Evolutionary conservation across 495 filamentous ascomycete species (phyloP).

Genomic region (Mytilinidion resinicola): DNA sequence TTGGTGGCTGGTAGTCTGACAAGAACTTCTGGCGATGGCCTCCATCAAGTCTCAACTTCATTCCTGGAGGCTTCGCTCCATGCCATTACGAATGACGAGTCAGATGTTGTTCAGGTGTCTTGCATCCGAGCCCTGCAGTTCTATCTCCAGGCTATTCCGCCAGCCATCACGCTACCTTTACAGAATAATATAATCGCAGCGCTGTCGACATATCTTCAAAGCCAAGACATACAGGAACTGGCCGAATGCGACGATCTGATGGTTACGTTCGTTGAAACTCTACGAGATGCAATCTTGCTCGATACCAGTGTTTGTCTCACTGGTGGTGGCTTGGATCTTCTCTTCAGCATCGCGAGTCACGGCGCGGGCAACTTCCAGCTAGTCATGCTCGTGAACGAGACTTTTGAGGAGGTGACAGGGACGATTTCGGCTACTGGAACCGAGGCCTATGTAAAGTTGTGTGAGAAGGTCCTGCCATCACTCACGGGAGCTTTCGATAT

Average conservation of each 20-base stretch:
- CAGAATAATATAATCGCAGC: constrained; percentile 69
- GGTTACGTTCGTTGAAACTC: constrained; percentile 80
- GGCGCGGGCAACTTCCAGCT: constrained; percentile 85
- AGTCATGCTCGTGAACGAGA: constrained; percentile 73
- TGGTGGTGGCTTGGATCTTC: constrained; percentile 63
- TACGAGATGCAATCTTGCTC: constrained; percentile 74
- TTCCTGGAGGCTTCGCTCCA: constrained; percentile 73
- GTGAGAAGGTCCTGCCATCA: constrained; percentile 78
- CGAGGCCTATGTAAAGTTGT: constrained; percentile 73
- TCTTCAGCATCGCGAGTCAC: constrained; percentile 83
- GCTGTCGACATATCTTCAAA: constrained; percentile 68
- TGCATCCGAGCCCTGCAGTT: constrained; percentile 85
- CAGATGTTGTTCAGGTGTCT: constrained; percentile 85
- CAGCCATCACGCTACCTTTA: constrained; percentile 48
- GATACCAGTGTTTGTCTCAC: constrained; percentile 63
- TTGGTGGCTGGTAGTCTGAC: constrained; percentile 70
- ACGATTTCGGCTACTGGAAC: constrained; percentile 55
- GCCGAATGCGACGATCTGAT: constrained; percentile 85
- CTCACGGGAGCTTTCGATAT: constrained; percentile 85
- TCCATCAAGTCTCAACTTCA: constrained; percentile 47
- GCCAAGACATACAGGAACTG: constrained; percentile 73
- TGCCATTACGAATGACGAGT: constrained; percentile 63
- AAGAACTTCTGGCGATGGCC: constrained; percentile 48
- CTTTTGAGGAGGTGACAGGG: constrained; percentile 79
- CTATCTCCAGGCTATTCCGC: constrained; percentile 57